Evolutionary conservation across 1,284 basidiomycete genomes (phyloP).

Genomic region (Rhodofomes roseus): DNA sequence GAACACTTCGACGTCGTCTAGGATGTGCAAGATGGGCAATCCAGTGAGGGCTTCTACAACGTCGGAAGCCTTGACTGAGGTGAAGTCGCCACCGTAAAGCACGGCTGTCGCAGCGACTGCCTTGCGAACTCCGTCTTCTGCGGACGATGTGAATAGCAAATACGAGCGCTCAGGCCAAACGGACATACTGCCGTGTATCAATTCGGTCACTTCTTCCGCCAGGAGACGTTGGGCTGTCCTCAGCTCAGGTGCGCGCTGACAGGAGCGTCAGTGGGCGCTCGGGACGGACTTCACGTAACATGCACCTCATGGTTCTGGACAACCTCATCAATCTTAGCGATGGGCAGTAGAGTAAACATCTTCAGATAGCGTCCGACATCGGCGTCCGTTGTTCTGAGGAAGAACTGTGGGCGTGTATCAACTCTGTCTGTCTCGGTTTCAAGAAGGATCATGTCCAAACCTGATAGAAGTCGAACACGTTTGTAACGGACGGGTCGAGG

Average conservation of each 20-base stretch:
- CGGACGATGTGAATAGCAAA: neutral
- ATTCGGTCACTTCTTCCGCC: constrained; percentile 84
- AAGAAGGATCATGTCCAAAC: constrained; percentile 33
- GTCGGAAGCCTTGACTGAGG: constrained; percentile 41
- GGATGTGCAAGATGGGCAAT: constrained; percentile 54
- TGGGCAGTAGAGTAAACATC: constrained; percentile 79
- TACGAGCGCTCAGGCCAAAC: neutral
- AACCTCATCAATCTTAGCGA: constrained; percentile 54
- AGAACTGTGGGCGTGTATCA: constrained; percentile 65
- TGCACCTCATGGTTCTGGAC: constrained; percentile 58
- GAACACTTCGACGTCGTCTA: constrained; percentile 41
- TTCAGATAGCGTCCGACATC: constrained; percentile 83
- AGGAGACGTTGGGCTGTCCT: constrained; percentile 76
- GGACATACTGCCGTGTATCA: constrained; percentile 77
- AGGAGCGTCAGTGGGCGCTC: neutral
- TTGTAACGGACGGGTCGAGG: constrained; percentile 75
- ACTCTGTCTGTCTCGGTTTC: neutral
- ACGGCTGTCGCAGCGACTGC: constrained; percentile 60
- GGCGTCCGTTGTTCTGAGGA: constrained; percentile 77
- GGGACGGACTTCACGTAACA: neutral
- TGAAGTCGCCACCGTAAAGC: constrained; percentile 53
- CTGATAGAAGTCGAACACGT: constrained; percentile 90
- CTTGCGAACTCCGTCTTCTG: constrained; percentile 39
- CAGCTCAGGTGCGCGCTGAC: constrained; percentile 49
- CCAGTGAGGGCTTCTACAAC: constrained; percentile 53